Percentiles rank a stretch among this genome's conserved stretches.
phyloP scores from a whole-genome alignment of 108 stramenopile genomes.

The Nitzschia inconspicua region DNA sequence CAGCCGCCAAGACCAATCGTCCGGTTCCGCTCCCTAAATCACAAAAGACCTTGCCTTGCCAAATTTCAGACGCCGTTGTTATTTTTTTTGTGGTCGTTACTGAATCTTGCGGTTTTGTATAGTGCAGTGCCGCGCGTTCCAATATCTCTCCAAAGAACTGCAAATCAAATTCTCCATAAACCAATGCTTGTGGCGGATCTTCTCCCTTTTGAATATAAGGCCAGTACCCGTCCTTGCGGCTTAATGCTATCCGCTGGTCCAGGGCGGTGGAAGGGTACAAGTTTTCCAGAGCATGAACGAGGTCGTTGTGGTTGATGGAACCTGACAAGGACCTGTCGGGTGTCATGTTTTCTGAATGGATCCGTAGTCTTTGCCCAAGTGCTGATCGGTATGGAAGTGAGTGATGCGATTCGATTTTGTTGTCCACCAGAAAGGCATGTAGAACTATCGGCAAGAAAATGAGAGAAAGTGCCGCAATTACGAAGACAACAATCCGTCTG shows the following conservation, averaged over 20 bases:
- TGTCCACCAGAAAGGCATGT: too few species aligned
- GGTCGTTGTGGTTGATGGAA: too few species aligned
- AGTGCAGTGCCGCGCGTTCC: conserved; percentile 40
- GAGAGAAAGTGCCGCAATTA: too few species aligned
- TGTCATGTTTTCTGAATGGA: too few species aligned
- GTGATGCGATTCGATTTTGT: too few species aligned
- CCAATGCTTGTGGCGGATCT: conserved; percentile 62
- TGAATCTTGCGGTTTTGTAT: too few species aligned
- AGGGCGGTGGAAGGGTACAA: conserved; percentile 59
- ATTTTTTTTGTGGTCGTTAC: too few species aligned
- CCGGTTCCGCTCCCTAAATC: conserved; percentile 83
- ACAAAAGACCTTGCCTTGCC: conserved; percentile 43
- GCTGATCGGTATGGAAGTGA: too few species aligned
- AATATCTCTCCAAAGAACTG: conserved; percentile 63
- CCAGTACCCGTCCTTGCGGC: conserved; percentile 85
- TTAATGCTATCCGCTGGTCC: conserved; percentile 56
- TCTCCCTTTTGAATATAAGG: conserved; percentile 59
- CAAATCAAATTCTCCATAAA: conserved; percentile 83
- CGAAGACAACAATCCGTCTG: too few species aligned
- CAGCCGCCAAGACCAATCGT: conserved; percentile 67
- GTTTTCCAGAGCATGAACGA: conserved; percentile 34
- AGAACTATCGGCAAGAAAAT: too few species aligned
- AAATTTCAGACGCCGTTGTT: not conserved
- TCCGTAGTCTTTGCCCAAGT: too few species aligned
- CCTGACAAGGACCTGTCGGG: too few species aligned